A percentile compares a stretch with the other conserved stretches of the same genome.
Evolutionary conservation across 2,329 filamentous ascomycete species (phyloP).

Genomic region (Fusarium pseudoanthophilum): DNA sequence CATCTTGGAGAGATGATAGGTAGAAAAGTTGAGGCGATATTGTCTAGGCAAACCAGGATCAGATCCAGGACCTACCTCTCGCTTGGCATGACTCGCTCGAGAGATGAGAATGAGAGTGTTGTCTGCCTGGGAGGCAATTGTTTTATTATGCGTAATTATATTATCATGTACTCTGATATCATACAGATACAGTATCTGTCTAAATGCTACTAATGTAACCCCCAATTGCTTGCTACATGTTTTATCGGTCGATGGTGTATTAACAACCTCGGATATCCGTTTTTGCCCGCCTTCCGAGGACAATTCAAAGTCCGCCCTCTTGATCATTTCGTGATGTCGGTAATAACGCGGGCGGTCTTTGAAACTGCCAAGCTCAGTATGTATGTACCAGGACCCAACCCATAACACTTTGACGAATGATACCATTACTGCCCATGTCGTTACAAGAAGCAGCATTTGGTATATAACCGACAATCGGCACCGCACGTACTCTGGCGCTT

Average conservation of each 20-base stretch:
- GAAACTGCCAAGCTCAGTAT: conserved; percentile 4
- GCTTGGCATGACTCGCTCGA: conserved; percentile 9
- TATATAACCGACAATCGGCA: not conserved
- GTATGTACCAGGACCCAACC: conserved; percentile 8
- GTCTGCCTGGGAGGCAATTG: conserved; percentile 13
- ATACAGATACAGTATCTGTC: not conserved
- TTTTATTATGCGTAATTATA: conserved; percentile 30
- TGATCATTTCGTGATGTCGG: conserved; percentile 27
- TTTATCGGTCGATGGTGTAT: not conserved
- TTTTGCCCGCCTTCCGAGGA: conserved; percentile 9
- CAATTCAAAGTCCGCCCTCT: conserved; percentile 32
- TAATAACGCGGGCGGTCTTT: conserved; percentile 36
- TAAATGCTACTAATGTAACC: conserved; percentile 13
- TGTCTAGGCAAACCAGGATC: not conserved
- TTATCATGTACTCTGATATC: conserved; percentile 26
- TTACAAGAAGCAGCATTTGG: not conserved
- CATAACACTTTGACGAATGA: conserved; percentile 14
- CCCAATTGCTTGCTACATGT: not conserved
- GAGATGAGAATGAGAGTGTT: conserved; percentile 18
- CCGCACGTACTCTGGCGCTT: not conserved
- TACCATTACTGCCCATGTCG: conserved; percentile 2
- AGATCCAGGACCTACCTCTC: conserved; percentile 5
- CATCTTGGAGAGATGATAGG: conserved; percentile 11
- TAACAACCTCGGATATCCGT: not conserved
- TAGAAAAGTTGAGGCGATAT: conserved; percentile 27